phyloP scores from a whole-genome alignment of 768 basidiomycete genomes.

The Inosperma sp. region DNA sequence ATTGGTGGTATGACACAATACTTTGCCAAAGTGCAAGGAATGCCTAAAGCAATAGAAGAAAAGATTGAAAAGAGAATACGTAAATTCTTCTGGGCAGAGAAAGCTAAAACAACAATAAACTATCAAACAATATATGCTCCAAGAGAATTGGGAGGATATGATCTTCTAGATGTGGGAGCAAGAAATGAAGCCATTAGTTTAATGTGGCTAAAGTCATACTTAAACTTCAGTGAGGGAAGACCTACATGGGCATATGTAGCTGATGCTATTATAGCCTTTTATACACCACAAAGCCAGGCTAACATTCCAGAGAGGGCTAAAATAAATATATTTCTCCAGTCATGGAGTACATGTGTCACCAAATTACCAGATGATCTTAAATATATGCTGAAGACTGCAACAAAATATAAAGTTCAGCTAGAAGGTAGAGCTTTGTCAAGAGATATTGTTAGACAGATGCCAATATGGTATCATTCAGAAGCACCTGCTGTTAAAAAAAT shows the following conservation, averaged over 20 bases:
- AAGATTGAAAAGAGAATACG: conserved; percentile 16
- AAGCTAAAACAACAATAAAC: conserved; percentile 9
- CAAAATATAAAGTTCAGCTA: conserved; percentile 15
- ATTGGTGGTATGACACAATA: conserved; percentile 30
- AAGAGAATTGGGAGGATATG: conserved; percentile 16
- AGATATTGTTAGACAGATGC: conserved; percentile 15
- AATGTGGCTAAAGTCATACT: conserved; percentile 22
- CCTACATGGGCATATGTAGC: conserved; percentile 26
- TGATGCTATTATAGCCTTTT: conserved; percentile 19
- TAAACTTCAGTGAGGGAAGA: conserved; percentile 9
- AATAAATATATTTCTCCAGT: conserved; percentile 21
- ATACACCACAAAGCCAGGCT: too few relatives aligned
- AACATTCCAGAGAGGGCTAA: too few relatives aligned
- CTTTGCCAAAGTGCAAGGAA: conserved; percentile 28
- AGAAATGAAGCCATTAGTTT: conserved; percentile 22
- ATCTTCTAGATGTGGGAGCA: conserved; percentile 17
- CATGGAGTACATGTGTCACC: conserved; percentile 16
- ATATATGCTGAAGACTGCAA: conserved; percentile 16
- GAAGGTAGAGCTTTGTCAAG: conserved; percentile 14
- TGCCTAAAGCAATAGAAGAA: conserved; percentile 25
- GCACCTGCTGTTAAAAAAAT: conserved; percentile 1
- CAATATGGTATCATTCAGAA: conserved; percentile 29
- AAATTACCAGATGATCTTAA: conserved; percentile 11
- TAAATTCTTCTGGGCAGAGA: conserved; percentile 24
- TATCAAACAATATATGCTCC: conserved; percentile 13